phyloP scores from a whole-genome alignment of 176 grass and related monocot genomes.

The Musa schizocarpa region DNA sequence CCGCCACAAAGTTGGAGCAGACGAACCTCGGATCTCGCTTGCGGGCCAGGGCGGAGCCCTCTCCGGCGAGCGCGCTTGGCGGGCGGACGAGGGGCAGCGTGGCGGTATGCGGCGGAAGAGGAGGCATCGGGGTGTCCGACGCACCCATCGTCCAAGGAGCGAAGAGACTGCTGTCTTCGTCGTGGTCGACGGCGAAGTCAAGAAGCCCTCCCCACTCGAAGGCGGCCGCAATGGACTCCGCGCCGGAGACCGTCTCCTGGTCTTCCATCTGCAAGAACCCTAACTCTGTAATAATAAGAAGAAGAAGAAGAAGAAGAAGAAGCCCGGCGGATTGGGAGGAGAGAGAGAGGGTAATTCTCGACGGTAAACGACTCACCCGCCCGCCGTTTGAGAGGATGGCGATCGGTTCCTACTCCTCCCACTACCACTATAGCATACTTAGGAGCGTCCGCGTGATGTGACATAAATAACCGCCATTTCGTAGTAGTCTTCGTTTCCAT shows the following conservation, averaged over 20 bases:
- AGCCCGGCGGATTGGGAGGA: neutral
- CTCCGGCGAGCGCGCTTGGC: neutral
- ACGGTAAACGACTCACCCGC: too few species aligned
- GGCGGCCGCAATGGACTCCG: too few species aligned
- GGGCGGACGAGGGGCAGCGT: neutral
- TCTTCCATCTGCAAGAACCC: neutral
- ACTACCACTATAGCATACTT: too few species aligned
- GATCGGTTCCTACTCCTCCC: too few species aligned
- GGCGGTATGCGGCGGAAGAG: neutral
- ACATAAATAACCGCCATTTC: too few species aligned
- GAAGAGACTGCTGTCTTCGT: constrained; percentile 27
- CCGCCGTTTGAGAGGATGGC: too few species aligned
- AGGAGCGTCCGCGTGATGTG: too few species aligned
- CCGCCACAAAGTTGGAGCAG: constrained; percentile 74
- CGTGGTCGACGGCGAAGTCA: constrained; percentile 32
- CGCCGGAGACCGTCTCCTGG: too few species aligned
- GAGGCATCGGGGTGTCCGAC: neutral
- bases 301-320: neutral
- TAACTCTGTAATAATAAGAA: neutral
- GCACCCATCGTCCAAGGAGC: constrained; percentile 34
- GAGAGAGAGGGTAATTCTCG: neutral
- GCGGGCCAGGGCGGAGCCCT: constrained; percentile 34
- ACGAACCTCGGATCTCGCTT: constrained; percentile 76
- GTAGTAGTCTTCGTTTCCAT: too few species aligned
- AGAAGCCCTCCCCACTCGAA: constrained; percentile 76